Base-by-base conservation (phyloP, 2,329 filamentous ascomycete genomes). In the Trichoderma brevicompactum region DNA sequence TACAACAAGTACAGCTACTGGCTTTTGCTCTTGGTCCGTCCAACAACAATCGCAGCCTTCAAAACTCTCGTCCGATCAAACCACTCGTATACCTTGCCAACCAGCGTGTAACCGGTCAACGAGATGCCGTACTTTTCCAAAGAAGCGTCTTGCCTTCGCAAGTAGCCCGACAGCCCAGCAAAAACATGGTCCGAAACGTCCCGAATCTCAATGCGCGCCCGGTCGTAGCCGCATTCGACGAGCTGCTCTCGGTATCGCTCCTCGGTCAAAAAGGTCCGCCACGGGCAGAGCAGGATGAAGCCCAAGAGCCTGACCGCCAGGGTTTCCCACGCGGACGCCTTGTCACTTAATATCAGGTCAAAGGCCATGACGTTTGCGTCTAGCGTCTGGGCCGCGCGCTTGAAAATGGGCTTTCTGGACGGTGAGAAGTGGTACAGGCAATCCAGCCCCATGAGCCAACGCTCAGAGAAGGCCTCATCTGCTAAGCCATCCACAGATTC, bases 391-490 rank as follows among this genome's bases (percentile, higher is more conserved):
- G 75, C 73, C 1, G 82, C 78, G 49, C 81, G 76, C 7, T 73
- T 64, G 13, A 87, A 77, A 2, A 86, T 70, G 0, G 80, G 79
- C 62, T 73, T 76, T 13, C 85, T 75, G 0, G 83, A 85, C 0
- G 84, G 85, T 0, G 75, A 76, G 69, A 87, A 87, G 70, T 87
- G 84, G 63, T 87, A 87, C 5, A 86, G 71, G 2, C 83, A 83
- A 70, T 87, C 85, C 0, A 87, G 76, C 0, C 81, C 85, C 1
- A 87, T 76, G 0, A 87, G 74, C 83, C 83, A 86, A n/a, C 72
- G 69, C 56, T 83, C 73, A 12, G 17, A 7, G 12, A 49, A 44
- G 6, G 7, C 5, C 28, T 40, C 34, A 41, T 58, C 59, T 8
- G 40, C 9, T 0, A 67, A 28, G 10, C 4, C 13, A 9, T 53